These are phyloP conservation scores for Nymphaea colorata DNA, from an alignment of 164 flowering plant species.

Conservation along the genomic window DNA sequence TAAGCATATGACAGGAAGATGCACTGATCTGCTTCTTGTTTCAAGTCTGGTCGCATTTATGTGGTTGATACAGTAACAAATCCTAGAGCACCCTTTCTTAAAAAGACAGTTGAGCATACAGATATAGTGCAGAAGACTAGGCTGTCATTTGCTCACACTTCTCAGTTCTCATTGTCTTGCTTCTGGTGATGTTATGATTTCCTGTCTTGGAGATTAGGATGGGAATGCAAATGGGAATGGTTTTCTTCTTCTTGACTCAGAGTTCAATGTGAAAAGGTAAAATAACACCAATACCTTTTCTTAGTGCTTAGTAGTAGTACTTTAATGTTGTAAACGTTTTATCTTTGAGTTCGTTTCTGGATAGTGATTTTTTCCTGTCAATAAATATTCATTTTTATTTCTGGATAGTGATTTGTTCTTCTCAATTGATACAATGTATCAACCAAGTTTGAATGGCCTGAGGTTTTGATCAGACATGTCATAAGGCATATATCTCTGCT, in stretches of 20 bases:
- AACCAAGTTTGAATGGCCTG: too few species aligned
- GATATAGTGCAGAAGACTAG: slow-evolving; percentile 76
- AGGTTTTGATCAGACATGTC: too few species aligned
- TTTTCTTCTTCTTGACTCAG: slow-evolving; percentile 91
- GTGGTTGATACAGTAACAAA: slow-evolving; percentile 58
- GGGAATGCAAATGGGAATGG: slow-evolving; percentile 93
- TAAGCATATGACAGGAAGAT: too few species aligned
- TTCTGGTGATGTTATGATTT: slow-evolving; percentile 85
- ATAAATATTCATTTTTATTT: too few species aligned
- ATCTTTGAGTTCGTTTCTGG: too few species aligned
- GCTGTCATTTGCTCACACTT: slow-evolving; percentile 92
- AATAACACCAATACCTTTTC: neutral
- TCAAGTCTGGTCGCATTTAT: slow-evolving; percentile 90
- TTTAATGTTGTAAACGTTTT: too few species aligned
- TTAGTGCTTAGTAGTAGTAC: too few species aligned
- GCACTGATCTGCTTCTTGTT: too few species aligned
- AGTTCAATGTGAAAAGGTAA: slow-evolving; percentile 93
- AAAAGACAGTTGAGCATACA: slow-evolving; percentile 72
- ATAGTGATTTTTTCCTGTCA: too few species aligned
- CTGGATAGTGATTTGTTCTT: too few species aligned
- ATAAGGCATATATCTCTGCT: too few species aligned
- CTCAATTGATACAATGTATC: too few species aligned
- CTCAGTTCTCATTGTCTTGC: slow-evolving; percentile 97
- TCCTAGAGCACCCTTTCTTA: slow-evolving; percentile 74
- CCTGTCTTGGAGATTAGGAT: slow-evolving; percentile 90